These are phyloP conservation scores for Hortaea werneckii DNA, from an alignment of 2,329 filamentous ascomycete genomes.

Conservation along the genomic window DNA sequence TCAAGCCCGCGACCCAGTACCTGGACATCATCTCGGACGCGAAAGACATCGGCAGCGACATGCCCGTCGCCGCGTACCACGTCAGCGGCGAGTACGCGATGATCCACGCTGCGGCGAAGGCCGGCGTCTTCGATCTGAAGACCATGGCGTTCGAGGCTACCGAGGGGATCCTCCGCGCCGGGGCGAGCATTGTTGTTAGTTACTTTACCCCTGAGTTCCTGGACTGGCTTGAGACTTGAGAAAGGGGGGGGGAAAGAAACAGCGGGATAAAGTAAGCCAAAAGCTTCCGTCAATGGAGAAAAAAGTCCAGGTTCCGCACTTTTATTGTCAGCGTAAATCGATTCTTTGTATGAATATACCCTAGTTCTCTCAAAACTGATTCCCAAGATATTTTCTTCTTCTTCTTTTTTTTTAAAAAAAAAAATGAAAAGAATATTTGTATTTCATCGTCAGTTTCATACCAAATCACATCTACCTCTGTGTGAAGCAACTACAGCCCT, in stretches of 20 bases:
- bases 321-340: not conserved
- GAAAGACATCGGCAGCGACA: slow-evolving; percentile 82
- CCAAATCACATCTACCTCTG: no score
- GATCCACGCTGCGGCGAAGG: slow-evolving; percentile 92
- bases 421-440: no score
- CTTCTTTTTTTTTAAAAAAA: no score
- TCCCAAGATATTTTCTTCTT: no score
- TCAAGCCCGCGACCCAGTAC: slow-evolving; percentile 93
- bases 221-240: slow-evolving; percentile 45
- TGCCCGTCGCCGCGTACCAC: slow-evolving; percentile 92
- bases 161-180: slow-evolving; percentile 84
- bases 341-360: no score
- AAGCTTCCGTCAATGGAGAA: no score
- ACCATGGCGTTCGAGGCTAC: slow-evolving; percentile 91
- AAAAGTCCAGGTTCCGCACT: not conserved
- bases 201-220: slow-evolving; percentile 82
- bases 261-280: no score
- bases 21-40: slow-evolving; percentile 96
- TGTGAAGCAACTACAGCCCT: no score
- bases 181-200: slow-evolving; percentile 83
- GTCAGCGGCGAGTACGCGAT: slow-evolving; percentile 96
- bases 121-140: slow-evolving; percentile 91
- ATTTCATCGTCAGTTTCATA: no score
- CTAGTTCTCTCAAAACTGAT: no score
- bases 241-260: not conserved